phyloP scores from a whole-genome alignment of 441 rosid species.

The Metrosideros polymorpha region DNA sequence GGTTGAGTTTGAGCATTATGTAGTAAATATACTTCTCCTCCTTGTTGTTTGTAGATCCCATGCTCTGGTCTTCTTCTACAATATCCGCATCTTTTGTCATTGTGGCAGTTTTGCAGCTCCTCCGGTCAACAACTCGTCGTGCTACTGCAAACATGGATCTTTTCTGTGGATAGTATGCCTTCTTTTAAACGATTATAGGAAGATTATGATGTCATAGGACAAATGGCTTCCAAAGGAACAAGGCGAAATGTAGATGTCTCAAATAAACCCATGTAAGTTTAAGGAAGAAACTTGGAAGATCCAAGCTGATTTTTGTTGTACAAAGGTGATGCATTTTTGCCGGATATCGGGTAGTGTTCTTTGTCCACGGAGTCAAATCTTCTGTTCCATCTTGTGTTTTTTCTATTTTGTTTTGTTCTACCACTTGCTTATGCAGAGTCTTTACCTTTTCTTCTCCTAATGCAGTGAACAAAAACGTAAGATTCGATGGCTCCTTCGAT shows the following conservation, averaged over 20 bases:
- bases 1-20: background rate
- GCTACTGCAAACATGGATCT: background rate
- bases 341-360: too few relatives aligned
- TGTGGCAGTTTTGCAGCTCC: background rate
- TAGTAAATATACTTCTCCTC: background rate
- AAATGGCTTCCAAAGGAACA: background rate
- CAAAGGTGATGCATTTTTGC: background rate
- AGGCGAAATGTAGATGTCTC: background rate
- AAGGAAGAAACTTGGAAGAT: background rate
- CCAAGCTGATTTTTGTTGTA: background rate
- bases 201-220: background rate
- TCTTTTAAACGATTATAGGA: background rate
- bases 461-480: background rate
- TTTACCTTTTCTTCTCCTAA: background rate
- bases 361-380: too few relatives aligned
- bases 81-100: background rate
- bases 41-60: background rate
- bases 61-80: background rate
- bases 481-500: background rate
- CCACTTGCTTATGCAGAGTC: background rate
- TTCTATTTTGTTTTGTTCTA: too few relatives aligned
- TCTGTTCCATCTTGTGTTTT: too few relatives aligned
- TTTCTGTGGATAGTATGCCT: background rate
- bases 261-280: background rate
- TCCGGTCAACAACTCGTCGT: background rate